phyloP scores from a whole-genome alignment of 495 filamentous ascomycete species.

The Diplogelasinospora grovesii region DNA sequence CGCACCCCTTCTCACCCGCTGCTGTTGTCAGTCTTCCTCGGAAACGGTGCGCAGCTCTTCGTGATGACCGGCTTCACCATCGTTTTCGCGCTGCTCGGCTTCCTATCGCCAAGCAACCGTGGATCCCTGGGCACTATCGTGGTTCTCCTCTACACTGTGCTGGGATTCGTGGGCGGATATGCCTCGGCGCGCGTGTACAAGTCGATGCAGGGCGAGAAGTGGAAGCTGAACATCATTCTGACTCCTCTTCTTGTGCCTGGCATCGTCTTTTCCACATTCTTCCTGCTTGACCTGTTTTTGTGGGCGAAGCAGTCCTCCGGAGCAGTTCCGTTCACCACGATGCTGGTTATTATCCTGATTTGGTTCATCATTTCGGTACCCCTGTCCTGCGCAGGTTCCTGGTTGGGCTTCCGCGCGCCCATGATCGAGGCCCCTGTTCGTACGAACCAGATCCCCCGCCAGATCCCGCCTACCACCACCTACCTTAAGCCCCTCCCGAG shows the following conservation, averaged over 20 bases:
- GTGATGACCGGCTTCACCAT: slow-evolving; percentile 97
- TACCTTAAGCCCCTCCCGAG: slow-evolving; percentile 81
- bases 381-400: slow-evolving; percentile 81
- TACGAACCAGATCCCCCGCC: slow-evolving; percentile 95
- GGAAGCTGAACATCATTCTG: slow-evolving; percentile 87
- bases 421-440: slow-evolving; percentile 72
- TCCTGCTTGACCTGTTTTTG: slow-evolving; percentile 91
- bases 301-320: slow-evolving; percentile 87
- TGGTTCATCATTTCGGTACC: slow-evolving; percentile 97
- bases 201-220: slow-evolving; percentile 79
- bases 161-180: slow-evolving; percentile 91
- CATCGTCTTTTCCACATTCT: slow-evolving; percentile 83
- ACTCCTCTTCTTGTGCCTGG: slow-evolving; percentile 82
- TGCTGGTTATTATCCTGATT: slow-evolving; percentile 85
- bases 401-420: slow-evolving; percentile 73
- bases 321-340: slow-evolving; percentile 92
- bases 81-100: slow-evolving; percentile 85
- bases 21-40: slow-evolving; percentile 78
- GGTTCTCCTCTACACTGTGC: slow-evolving; percentile 84
- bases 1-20: slow-evolving; percentile 76
- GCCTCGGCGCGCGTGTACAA: slow-evolving; percentile 87
- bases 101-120: slow-evolving; percentile 90
- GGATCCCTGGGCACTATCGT: slow-evolving; percentile 88
- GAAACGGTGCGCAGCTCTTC: slow-evolving; percentile 92
- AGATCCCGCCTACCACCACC: slow-evolving; percentile 76